phyloP scores from a whole-genome alignment of 169 alveolate genomes.

The Plasmodium coatneyi region DNA sequence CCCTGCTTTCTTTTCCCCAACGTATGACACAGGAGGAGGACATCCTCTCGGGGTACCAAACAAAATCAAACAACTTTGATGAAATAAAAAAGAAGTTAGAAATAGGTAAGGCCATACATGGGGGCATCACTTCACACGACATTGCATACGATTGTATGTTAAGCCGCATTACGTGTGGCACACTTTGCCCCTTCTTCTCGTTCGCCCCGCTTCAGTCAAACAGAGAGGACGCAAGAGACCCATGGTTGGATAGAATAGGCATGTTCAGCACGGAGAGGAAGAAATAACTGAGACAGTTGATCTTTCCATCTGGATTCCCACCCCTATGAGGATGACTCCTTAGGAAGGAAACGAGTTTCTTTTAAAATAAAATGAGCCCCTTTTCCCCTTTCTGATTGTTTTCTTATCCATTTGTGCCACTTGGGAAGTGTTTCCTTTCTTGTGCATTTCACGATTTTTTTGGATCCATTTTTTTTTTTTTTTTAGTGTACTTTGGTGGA shows the following conservation, averaged over 20 bases:
- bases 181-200: background rate
- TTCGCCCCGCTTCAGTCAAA: constrained; percentile 73
- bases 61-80: constrained; percentile 16
- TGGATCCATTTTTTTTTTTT: background rate
- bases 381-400: background rate
- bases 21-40: constrained; percentile 38
- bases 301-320: background rate
- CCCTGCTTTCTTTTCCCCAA: background rate
- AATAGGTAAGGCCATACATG: constrained; percentile 19
- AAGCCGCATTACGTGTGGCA: background rate
- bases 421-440: background rate
- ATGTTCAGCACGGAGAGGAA: background rate
- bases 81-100: constrained; percentile 31
- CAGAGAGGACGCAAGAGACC: constrained; percentile 84
- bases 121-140: background rate
- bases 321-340: background rate
- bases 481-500: background rate
- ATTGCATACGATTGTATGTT: background rate
- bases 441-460: background rate
- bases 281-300: background rate
- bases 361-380: background rate
- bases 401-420: background rate
- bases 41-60: constrained; percentile 33
- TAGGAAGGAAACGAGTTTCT: background rate
- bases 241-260: constrained; percentile 74